Conservation (phyloP, 2,329 filamentous ascomycete genomes). For the Achaetomium macrosporum region DNA sequence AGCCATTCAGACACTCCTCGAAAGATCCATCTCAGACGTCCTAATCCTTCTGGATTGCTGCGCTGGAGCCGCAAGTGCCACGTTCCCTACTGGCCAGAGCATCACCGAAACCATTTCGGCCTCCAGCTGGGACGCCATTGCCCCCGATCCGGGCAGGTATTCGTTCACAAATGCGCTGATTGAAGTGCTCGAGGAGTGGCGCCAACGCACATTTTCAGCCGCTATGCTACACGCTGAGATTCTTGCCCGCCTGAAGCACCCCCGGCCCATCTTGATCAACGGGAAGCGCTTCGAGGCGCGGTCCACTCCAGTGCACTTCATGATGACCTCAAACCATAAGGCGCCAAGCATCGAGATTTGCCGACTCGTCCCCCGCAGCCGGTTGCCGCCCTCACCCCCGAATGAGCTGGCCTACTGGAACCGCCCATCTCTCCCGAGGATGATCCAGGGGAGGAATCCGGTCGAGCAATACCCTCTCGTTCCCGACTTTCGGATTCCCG, state of each 20-base stretch:
- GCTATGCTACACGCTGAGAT: constrained; percentile 58
- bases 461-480: constrained; percentile 6
- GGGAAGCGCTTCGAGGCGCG: constrained; percentile 53
- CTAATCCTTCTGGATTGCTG: constrained; percentile 56
- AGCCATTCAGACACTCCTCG: constrained; percentile 53
- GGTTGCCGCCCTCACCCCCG: constrained; percentile 35
- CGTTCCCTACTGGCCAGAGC: constrained; percentile 51
- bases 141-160: constrained; percentile 53
- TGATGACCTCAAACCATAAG: constrained; percentile 57
- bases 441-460: constrained; percentile 13
- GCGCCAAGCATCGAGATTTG: constrained; percentile 53
- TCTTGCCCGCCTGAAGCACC: constrained; percentile 54
- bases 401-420: constrained; percentile 14
- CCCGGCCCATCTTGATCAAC: constrained; percentile 51
- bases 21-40: constrained; percentile 52
- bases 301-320: constrained; percentile 56
- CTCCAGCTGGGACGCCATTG: constrained; percentile 57
- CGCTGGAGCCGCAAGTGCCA: constrained; percentile 54
- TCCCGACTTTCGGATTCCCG: constrained; percentile 15
- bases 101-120: constrained; percentile 58
- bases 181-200: constrained; percentile 54
- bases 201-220: constrained; percentile 48
- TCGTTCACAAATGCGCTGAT: constrained; percentile 56
- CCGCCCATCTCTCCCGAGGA: constrained; percentile 4
- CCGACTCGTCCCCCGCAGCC: constrained; percentile 32